Base-by-base conservation (phyloP, 1,139 yeast species). In the Geotrichum histeridarum region DNA sequence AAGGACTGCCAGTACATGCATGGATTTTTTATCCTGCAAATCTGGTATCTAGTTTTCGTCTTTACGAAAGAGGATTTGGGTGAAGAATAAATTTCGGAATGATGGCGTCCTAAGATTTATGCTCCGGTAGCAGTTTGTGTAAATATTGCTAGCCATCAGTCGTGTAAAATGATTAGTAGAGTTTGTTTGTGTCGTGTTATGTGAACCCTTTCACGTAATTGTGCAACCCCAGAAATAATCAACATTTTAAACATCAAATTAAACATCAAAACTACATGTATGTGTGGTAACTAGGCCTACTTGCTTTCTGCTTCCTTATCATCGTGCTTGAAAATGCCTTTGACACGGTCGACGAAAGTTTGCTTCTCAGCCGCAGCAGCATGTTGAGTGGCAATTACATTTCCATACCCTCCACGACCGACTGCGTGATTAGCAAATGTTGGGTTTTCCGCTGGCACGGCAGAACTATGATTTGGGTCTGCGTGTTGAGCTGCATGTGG, bases 371-470 rank as follows among this genome's bases (percentile, higher is more conserved):
- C 51, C 35, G 56, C 49, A 27, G 55, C 55, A 5, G 60, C 60
- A 12, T 55, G 54, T 44, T 59, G 60, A 22, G 64, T 62, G 11
- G 70, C 67, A 30, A 59, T 58, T 36, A 71, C 66, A 54, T 71
- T 71, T 7, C 75, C 75, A 57, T 67, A 71, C 9, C 75, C 75
- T 9, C 75, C 75, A 12, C 75, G 61, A 45, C 75, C 75, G 43
- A 70, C 65, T 1, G 72, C 63, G 18, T 64, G 60, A 50, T 68
- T 63, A 11, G 63, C 54, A 11, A 58, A 53, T 7, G 67, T 66
- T 11, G 68, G 61, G 22, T 53, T 52, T 12, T 57, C 52, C 2
- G 12, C 4, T 7, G 32, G 31, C 32, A 18, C 18, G 6, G 37
- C 37, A 33, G 37, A n/a, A 33, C 6, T 2, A 33, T 33, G 37